Percentiles rank a stretch among this genome's conserved stretches.
These are phyloP conservation scores for Halophytophthora polymorphica DNA, from an alignment of 352 stramenopile species.

Conservation along the genomic window DNA sequence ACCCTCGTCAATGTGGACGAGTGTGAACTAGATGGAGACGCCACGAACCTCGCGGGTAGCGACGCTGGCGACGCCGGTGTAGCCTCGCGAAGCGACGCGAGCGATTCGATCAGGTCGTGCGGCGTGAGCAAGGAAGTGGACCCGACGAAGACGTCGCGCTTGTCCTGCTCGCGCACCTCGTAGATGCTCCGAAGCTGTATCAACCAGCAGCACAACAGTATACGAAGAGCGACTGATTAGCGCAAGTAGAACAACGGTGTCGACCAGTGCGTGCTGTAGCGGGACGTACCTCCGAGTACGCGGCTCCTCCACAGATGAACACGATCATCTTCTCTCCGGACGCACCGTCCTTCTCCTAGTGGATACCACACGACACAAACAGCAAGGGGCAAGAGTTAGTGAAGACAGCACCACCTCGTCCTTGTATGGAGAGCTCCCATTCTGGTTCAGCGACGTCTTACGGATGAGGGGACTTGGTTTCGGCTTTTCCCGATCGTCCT, in stretches of 20 bases:
- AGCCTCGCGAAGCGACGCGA: conserved; percentile 64
- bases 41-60: conserved; percentile 6
- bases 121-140: conserved; percentile 71
- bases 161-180: conserved; percentile 61
- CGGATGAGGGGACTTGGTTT: too few relatives aligned
- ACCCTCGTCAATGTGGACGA: too few relatives aligned
- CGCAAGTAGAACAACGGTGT: too few relatives aligned
- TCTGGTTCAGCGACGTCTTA: too few relatives aligned
- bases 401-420: neutral
- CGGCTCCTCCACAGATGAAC: conserved; percentile 93
- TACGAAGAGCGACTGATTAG: neutral
- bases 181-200: conserved; percentile 76
- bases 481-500: too few relatives aligned
- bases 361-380: conserved; percentile 6
- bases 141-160: conserved; percentile 68
- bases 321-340: conserved; percentile 91
- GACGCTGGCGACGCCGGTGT: conserved; percentile 17
- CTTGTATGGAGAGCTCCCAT: too few relatives aligned
- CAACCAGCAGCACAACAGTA: neutral
- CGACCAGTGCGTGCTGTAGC: too few relatives aligned
- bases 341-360: conserved; percentile 57
- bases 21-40: conserved; percentile 6
- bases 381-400: neutral
- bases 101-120: conserved; percentile 48
- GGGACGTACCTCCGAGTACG: conserved; percentile 90